phyloP scores from a whole-genome alignment of 257 asterid genomes.

The Vinca minor region DNA sequence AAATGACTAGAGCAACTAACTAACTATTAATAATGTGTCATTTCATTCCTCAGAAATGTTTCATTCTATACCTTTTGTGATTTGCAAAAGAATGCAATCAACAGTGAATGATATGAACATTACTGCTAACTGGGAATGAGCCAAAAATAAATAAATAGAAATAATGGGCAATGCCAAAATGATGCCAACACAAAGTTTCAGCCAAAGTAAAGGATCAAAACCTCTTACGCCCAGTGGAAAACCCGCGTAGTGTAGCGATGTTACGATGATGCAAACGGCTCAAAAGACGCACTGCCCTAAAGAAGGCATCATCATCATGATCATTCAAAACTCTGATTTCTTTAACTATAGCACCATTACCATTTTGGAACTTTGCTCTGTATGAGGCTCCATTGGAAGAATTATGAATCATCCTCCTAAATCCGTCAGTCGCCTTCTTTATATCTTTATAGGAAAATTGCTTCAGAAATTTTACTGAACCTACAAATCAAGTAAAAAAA shows the following conservation, averaged over 20 bases:
- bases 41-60: not conserved
- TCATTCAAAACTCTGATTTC: constrained; percentile 41
- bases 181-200: not conserved
- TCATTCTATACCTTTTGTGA: not conserved
- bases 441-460: constrained; percentile 62
- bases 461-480: constrained; percentile 44
- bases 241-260: constrained; percentile 60
- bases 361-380: constrained; percentile 61
- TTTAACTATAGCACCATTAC: constrained; percentile 46
- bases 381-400: constrained; percentile 44
- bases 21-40: not conserved
- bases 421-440: constrained; percentile 86
- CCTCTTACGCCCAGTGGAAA: constrained; percentile 57
- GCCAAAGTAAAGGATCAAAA: constrained; percentile 20
- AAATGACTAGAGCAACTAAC: not conserved
- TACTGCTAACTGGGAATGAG: not conserved
- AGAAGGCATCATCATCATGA: constrained; percentile 46
- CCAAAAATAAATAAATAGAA: not conserved
- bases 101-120: not conserved
- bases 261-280: constrained; percentile 84
- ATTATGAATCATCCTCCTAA: constrained; percentile 38
- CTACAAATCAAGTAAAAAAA: constrained; percentile 22
- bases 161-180: not conserved
- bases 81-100: not conserved
- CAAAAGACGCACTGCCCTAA: constrained; percentile 48